A percentile compares a stretch with the other conserved stretches of the same genome.
Conservation (phyloP, 2,329 filamentous ascomycete genomes). For the Thermoascus crustaceus region DNA sequence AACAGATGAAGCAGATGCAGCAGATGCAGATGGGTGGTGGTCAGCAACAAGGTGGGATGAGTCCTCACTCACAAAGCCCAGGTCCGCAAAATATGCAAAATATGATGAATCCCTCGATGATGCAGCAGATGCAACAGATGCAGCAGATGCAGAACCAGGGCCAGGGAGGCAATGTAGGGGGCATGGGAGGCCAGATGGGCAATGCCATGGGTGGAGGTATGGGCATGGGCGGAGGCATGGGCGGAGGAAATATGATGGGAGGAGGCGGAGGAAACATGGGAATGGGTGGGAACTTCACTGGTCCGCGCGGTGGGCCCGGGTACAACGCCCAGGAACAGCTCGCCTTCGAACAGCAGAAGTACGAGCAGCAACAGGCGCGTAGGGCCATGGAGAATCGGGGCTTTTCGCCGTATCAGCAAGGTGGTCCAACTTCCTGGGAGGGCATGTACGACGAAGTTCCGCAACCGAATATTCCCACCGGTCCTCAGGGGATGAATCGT, state of each 20-base stretch:
- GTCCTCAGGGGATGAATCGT: constrained; percentile 41
- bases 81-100: constrained; percentile 50
- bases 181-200: constrained; percentile 30
- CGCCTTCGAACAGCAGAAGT: constrained; percentile 70
- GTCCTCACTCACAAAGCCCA: constrained; percentile 28
- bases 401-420: constrained; percentile 41
- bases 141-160: constrained; percentile 47
- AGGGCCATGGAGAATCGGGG: constrained; percentile 40
- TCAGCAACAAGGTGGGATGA: constrained; percentile 28
- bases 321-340: constrained; percentile 66
- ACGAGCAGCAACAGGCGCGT: constrained; percentile 59
- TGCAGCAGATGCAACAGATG: constrained; percentile 64
- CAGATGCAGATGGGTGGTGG: constrained; percentile 51
- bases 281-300: constrained; percentile 39
- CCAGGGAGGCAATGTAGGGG: constrained; percentile 34
- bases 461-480: constrained; percentile 60
- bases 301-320: constrained; percentile 40
- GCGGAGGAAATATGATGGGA: constrained; percentile 8
- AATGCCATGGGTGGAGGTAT: constrained; percentile 15
- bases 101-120: constrained; percentile 64
- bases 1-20: constrained; percentile 61
- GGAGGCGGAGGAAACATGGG: constrained; percentile 35
- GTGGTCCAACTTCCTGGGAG: constrained; percentile 81
- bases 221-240: constrained; percentile 14
- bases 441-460: constrained; percentile 97